Evolutionary conservation across 768 basidiomycete genomes (phyloP), one percentile per base, ranked within the genome.

Genomic region (Psilocybe tampanensis): DNA sequence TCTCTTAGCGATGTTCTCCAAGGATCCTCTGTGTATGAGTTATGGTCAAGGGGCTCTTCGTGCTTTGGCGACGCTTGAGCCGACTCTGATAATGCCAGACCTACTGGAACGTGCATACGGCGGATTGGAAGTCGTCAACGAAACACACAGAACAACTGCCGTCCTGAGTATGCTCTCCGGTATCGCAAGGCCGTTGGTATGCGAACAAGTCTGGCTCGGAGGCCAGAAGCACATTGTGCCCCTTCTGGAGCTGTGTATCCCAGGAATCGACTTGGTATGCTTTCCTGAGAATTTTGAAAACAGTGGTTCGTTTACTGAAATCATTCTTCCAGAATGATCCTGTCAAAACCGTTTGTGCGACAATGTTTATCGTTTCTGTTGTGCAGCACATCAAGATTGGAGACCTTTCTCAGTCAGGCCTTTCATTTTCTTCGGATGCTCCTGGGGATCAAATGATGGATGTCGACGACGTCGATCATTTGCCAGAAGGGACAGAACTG

Each of bases 81-180:
- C 96, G 0, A 77, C 80, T 17, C 74, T 96, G 32, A 82, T 98
- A 63, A 90, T 98, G 86, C 95, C 95, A 2, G 88, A 94, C 41
- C 77, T 98, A 12, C 79, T 98, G 21, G 95, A 97, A 65, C 85
- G 95, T 26, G 93, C 94, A 1, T 94, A 96, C 60, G 82, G 90
- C 34, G 94, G 94, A 0, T 76, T 98, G n/a, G 94, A 97, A 68
- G 87, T 89, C 11, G 83, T 98, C 17, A 95, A 95, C 61, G 95
- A 98, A 78, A 98, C 96, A 0, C 94, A 97, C 69, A 79, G 95
- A 39, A 97, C 95, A 3, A 94, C 94, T 2, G 92, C 95, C 1
- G 92, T 94, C 9, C 78, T 98, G 44, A 92, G 89, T 50, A 90
- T 91, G 69, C 80, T 98, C 24, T 83, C 90, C 18, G 87, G 85